Conservation (phyloP, 768 basidiomycete genomes). For the Mycena kentingensis region DNA sequence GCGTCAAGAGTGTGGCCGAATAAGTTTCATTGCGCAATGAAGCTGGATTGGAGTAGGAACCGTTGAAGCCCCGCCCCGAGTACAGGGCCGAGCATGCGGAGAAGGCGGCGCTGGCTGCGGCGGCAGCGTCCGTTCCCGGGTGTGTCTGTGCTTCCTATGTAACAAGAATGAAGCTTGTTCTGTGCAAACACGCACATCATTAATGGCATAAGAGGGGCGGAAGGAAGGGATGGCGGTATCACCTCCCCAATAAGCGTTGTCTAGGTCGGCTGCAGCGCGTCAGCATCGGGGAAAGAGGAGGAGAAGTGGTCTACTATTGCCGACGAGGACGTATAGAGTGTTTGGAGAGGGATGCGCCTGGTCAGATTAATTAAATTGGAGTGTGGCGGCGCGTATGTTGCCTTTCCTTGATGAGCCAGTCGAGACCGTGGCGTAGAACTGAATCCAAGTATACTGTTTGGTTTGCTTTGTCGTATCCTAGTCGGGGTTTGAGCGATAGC, state of each 20-base stretch:
- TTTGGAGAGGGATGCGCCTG: conserved; percentile 79
- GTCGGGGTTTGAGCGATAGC: conserved; percentile 3
- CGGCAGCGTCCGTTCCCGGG: conserved; percentile 90
- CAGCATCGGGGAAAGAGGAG: background rate
- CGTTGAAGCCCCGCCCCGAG: conserved; percentile 56
- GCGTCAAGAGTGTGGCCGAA: conserved; percentile 64
- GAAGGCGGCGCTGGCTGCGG: conserved; percentile 83
- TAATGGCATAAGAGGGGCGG: conserved; percentile 79
- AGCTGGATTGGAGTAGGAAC: conserved; percentile 58
- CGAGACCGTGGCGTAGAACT: conserved; percentile 87
- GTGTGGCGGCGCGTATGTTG: background rate
- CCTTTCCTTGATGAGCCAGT: conserved; percentile 86
- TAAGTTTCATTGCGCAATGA: conserved; percentile 75
- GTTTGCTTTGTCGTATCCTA: conserved; percentile 81
- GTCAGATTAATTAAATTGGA: conserved; percentile 1
- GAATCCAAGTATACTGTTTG: conserved; percentile 92
- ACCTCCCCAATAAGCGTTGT: conserved; percentile 88
- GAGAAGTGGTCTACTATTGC: conserved; percentile 48
- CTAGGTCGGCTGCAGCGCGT: conserved; percentile 48
- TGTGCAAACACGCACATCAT: no score
- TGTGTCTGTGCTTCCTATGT: no score
- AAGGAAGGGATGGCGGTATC: conserved; percentile 75
- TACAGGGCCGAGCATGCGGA: conserved; percentile 86
- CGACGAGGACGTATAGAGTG: conserved; percentile 79
- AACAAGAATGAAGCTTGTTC: no score